A percentile compares a stretch with the other conserved stretches of the same genome.
phyloP scores from a whole-genome alignment of 257 asterid genomes.

The Salvia hispanica region DNA sequence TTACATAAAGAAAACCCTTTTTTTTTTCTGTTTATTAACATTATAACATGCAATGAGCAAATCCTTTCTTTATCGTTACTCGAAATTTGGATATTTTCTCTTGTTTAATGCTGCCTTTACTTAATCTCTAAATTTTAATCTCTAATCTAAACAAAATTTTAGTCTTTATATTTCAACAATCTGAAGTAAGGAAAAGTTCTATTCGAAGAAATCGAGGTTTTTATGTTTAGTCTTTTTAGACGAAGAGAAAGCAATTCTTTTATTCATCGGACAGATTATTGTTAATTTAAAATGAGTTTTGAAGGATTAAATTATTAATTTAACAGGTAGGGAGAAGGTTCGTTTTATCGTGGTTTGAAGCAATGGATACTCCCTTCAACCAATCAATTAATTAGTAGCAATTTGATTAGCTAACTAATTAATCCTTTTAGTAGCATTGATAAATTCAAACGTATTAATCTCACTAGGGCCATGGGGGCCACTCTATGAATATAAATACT shows the following conservation, averaged over 20 bases:
- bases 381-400: background rate
- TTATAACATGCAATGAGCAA: conserved; percentile 35
- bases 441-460: background rate
- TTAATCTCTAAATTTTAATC: background rate
- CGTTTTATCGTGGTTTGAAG: conserved; percentile 23
- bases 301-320: background rate
- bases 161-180: background rate
- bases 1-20: conserved; percentile 42
- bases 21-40: conserved; percentile 39
- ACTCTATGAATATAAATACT: conserved; percentile 14
- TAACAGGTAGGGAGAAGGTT: conserved; percentile 34
- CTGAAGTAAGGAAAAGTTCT: background rate
- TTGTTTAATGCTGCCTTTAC: background rate
- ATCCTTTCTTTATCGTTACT: conserved; percentile 31
- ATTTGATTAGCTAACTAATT: conserved; percentile 5
- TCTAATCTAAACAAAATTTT: background rate
- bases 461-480: conserved; percentile 18
- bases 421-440: conserved; percentile 5
- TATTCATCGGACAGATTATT: background rate
- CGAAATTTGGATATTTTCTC: conserved; percentile 24
- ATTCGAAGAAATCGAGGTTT: conserved; percentile 10
- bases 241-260: background rate
- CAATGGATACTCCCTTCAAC: conserved; percentile 8
- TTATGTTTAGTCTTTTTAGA: conserved; percentile 8
- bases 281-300: background rate